These are phyloP conservation scores for Apiotrichum siamense DNA, from an alignment of 1,284 basidiomycete genomes.

Conservation along the genomic window DNA sequence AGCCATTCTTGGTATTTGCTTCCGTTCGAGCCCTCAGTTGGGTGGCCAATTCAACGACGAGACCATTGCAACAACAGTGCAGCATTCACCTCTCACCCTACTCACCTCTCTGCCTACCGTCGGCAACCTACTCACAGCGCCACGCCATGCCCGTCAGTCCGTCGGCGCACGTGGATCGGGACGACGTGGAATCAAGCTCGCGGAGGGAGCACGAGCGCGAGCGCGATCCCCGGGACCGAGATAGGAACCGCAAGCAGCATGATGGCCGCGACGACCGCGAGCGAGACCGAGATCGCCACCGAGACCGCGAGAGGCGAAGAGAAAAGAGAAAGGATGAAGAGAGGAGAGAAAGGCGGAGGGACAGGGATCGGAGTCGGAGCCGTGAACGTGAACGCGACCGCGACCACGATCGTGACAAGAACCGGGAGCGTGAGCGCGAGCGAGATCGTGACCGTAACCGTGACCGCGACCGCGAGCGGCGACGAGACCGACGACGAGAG, in stretches of 20 bases:
- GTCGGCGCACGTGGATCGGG: no score
- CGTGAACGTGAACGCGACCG: conserved; percentile 13
- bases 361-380: conserved; percentile 1
- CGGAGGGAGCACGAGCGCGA: conserved; percentile 24
- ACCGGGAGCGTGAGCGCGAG: conserved; percentile 12
- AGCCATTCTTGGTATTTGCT: no score
- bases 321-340: conserved; percentile 6
- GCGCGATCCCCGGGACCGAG: conserved; percentile 8
- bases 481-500: conserved; percentile 34
- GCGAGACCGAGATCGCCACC: conserved; percentile 7
- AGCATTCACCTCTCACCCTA: no score
- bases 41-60: no score
- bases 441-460: conserved; percentile 25
- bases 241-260: conserved; percentile 14
- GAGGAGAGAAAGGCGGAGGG: conserved; percentile 4
- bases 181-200: no score
- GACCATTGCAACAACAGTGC: no score
- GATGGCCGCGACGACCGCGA: conserved; percentile 13
- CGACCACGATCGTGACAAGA: conserved; percentile 5
- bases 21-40: no score
- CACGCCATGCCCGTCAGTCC: no score
- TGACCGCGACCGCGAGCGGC: conserved; percentile 8
- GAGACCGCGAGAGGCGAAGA: background rate
- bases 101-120: no score
- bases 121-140: no score